Percentiles rank a stretch among this genome's conserved stretches.
Conservation (phyloP, 2,329 filamentous ascomycete genomes). For the Fusarium sp. region DNA sequence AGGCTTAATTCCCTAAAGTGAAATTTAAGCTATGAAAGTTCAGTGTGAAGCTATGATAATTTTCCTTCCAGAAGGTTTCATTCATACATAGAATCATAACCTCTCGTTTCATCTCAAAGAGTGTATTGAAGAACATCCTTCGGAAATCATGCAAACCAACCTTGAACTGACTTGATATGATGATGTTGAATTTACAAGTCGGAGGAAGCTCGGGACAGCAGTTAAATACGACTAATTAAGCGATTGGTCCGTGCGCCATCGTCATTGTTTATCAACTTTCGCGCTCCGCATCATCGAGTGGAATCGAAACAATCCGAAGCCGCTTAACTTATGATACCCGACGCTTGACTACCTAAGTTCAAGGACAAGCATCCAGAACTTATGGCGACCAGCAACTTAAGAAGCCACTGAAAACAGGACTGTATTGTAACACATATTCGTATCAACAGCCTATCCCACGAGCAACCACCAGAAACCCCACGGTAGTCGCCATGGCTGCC, state of each 20-base stretch:
- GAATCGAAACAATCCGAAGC: conserved; percentile 10
- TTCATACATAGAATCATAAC: neutral
- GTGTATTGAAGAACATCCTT: neutral
- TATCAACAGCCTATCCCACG: conserved; percentile 8
- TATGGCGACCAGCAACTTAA: too few species aligned
- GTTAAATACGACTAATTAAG: neutral
- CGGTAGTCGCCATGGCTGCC: conserved; percentile 33
- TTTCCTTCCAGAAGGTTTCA: neutral
- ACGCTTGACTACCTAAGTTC: neutral
- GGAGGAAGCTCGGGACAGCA: conserved; percentile 13
- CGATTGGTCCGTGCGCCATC: conserved; percentile 18
- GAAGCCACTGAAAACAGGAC: neutral
- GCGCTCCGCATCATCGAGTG: neutral
- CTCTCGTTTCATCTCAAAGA: too few species aligned
- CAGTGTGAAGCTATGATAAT: neutral
- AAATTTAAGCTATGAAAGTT: neutral
- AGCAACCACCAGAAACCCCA: conserved; percentile 6
- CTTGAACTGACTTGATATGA: neutral
- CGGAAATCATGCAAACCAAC: neutral
- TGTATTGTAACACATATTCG: neutral
- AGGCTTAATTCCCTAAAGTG: neutral
- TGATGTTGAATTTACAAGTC: neutral
- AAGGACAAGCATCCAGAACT: neutral
- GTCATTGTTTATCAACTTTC: conserved; percentile 18
- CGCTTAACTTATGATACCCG: neutral